A percentile compares a stretch with the other conserved stretches of the same genome.
phyloP scores from a whole-genome alignment of 2,329 filamentous ascomycete genomes.

The Endoconidiophora laricicola region DNA sequence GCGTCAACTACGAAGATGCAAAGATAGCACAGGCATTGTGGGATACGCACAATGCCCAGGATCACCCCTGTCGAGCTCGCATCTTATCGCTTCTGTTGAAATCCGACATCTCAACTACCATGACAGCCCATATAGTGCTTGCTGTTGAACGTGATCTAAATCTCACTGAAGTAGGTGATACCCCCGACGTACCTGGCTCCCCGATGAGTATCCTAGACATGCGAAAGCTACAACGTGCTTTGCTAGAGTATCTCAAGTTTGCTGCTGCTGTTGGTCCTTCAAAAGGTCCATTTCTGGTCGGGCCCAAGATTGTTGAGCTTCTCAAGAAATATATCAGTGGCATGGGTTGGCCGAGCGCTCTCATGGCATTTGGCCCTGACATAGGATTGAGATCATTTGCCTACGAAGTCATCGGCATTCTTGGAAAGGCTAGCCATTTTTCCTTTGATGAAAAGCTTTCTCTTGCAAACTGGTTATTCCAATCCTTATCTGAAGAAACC shows the following conservation, averaged over 20 bases:
- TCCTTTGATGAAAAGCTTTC: conserved; percentile 34
- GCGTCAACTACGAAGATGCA: conserved; percentile 55
- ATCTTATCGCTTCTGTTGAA: conserved; percentile 62
- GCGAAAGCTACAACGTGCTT: conserved; percentile 60
- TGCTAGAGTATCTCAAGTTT: conserved; percentile 80
- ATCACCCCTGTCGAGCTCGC: conserved; percentile 58
- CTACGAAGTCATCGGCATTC: conserved; percentile 78
- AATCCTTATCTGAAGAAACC: conserved; percentile 63
- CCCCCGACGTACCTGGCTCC: not conserved
- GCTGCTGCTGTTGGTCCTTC: conserved; percentile 56
- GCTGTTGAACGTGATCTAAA: conserved; percentile 36
- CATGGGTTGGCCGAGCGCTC: conserved; percentile 66
- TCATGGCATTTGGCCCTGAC: conserved; percentile 41
- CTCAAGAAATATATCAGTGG: conserved; percentile 58
- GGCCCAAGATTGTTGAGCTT: conserved; percentile 48
- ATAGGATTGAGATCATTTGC: conserved; percentile 58
- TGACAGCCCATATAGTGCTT: conserved; percentile 48
- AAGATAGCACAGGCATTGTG: conserved; percentile 50
- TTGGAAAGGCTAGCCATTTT: conserved; percentile 49
- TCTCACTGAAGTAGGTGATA: conserved; percentile 12
- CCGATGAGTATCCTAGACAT: conserved; percentile 48
- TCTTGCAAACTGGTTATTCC: conserved; percentile 61
- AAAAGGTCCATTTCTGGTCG: conserved; percentile 45
- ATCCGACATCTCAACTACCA: conserved; percentile 55
- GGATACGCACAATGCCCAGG: conserved; percentile 53